Evolutionary conservation across 495 filamentous ascomycete genomes (phyloP), one percentile per base, ranked within the genome.

Genomic region (Pseudevernia furfuracea): DNA sequence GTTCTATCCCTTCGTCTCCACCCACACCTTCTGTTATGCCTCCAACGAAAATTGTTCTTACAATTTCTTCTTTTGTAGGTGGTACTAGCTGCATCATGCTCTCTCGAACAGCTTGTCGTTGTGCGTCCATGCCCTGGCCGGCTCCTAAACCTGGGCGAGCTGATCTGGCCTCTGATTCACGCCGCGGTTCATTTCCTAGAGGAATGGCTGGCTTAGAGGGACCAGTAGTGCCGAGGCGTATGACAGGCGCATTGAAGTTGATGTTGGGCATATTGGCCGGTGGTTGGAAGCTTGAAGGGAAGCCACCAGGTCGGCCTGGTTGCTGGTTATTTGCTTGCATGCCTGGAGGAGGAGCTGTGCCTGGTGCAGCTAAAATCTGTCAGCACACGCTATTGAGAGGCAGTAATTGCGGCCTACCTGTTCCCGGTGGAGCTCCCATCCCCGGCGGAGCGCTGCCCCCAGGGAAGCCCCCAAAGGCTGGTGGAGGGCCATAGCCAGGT

Each of bases 241-340:
- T 97, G 43, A 97, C 93, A 58, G 95, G 92, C 25, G 94, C 95
- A 73, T 88, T 94, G 77, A 97, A 96, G 77, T 99, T 97, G 78
- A 98, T 96, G 74, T 96, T 94, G 12, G 94, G 92, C 81, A 97
- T 88, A 72, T 94, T 96, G 52, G 91, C 79, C 30, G 92, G 93
- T 30, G 91, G 85, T 79, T 96, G 91, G 74, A 97, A 97, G 73
- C 87, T 88, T 38, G 88, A 78, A 62, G 90, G 89, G 67, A 95
- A 86, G 67, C 87, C 88, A 66, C 83, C 86, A 68, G 89, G 89
- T 78, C 89, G 86, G 74, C 85, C 87, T 36, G 79, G 73, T 79
- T 87, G 87, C 66, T 82, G 77, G 71, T 76, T 75, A 74, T 83
- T 89, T 62, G 84, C 78, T 70, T 89, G 87, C 74, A 95, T 85